Percentiles rank a stretch among this genome's conserved stretches.
Conservation (phyloP, 306 rosid genomes). For the Acacia confusa region DNA sequence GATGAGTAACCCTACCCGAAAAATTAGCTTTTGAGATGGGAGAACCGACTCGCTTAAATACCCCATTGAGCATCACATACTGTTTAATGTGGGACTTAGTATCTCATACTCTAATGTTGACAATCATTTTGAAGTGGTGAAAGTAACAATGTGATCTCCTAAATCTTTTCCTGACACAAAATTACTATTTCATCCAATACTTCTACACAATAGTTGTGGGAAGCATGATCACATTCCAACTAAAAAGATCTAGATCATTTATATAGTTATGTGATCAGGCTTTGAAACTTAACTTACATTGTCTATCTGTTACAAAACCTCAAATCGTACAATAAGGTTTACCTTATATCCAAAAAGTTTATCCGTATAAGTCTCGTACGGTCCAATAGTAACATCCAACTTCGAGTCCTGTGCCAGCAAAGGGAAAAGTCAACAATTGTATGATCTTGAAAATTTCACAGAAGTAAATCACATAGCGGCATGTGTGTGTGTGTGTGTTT, state of each 20-base stretch:
- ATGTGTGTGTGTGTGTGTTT: no score
- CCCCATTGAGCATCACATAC: no score
- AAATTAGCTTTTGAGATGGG: no score
- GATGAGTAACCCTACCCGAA: no score
- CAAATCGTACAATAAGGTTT: constrained; percentile 12
- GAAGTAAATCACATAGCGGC: background rate
- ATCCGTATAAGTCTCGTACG: constrained; percentile 93
- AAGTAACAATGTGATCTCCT: background rate
- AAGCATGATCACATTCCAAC: constrained; percentile 9
- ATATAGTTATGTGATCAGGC: background rate
- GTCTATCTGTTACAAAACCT: constrained; percentile 13
- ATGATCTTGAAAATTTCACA: constrained; percentile 31
- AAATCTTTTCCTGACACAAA: no score
- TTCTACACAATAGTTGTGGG: constrained; percentile 6
- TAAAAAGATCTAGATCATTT: background rate
- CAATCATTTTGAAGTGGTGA: background rate
- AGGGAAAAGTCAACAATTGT: constrained; percentile 18
- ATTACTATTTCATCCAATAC: background rate
- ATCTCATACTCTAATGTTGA: no score
- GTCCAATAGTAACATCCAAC: constrained; percentile 90
- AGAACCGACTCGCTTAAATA: no score
- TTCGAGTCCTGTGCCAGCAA: constrained; percentile 67
- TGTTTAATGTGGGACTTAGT: no score
- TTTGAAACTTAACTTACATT: background rate
- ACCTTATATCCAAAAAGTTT: constrained; percentile 92